Evolutionary conservation across 257 asterid species (phyloP), one percentile per base, ranked within the genome.

Genomic region (Solanum peruvianum): DNA sequence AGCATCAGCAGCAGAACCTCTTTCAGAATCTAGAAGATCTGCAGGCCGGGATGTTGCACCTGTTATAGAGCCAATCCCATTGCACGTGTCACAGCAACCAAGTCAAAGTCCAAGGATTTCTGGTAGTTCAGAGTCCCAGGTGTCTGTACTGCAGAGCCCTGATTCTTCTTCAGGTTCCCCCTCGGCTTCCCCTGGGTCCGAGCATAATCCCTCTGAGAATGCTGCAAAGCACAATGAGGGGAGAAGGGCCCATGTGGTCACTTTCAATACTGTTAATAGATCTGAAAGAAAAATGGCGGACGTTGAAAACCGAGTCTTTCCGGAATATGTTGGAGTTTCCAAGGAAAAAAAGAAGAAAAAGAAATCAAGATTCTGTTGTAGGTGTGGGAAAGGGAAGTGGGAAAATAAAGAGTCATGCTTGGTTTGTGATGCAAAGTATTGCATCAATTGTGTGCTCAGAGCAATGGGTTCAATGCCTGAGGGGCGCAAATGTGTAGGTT

Each of bases 391-490:
- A 83, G 98, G 98, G 25, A 96, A 96, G 91, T 94, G 99, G 99
- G 98, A 94, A 84, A 88, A 92, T 0, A 94, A 95, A 89, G 99
- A 95, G 88, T 90, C 94, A 2, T 96, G 99, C 87, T 81, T 96
- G 58, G 99, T 92, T 23, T 94, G 99, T 89, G 96, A 94, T 86
- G 96, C 95, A 0, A 94, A 90, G 41, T 95, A 94, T 88, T 96
- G 99, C 89, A 90, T 96, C 88, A 93, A 91, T 86, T 96, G 99
- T 88, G 98, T 94, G 92, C 97, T 96, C 5, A 91, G 98, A 89
- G 98, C 98, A 69, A 96, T 96, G 98, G 99, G 99, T 47, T 95
- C 99, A 2, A 94, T 96, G 99, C 98, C 98, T 2, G 99, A 95
- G 89, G 98, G 98, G 87, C 94, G 99, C 18, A 96, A 95, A 87